Evolutionary conservation across 225 moss, liverwort and hornwort genomes (phyloP), one percentile per base, ranked within the genome.

Genomic region (Takakia lepidozioides): DNA sequence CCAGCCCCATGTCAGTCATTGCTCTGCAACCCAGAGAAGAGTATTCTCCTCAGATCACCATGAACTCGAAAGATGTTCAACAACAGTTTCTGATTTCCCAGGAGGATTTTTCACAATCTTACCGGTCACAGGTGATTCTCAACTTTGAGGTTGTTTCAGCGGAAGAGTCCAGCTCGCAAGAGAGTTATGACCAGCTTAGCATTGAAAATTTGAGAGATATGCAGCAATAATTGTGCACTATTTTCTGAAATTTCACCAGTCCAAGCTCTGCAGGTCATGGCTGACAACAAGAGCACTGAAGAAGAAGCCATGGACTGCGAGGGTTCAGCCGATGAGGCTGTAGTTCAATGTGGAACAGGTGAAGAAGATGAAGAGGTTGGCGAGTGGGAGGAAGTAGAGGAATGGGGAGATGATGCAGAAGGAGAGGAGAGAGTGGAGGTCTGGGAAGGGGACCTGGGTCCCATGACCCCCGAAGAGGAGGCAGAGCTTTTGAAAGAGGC

Each of bases 1-100:
- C 65, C 51, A 63, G 71, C 36, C 66, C 76, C 8, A 58, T 57
- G 13, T 67, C 76, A 16, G 71, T 76, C 24, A 28, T 64, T 11
- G 64, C 71, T 7, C 52, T 76, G 17, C 67, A 76, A 25, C 76
- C 76, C 10, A 44, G 53, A 54, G 76, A 76, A 50, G 76, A 76
- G 45, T 71, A 76, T 41, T 44, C 42, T n/a, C 49, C 49, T 8
- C 22, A 44, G 55, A 39, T 71, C 4, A 28, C 15, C 28, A 19
- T 48, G 40, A 53, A 53, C 43, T 43, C 67, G 34, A 76, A 67
- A 46, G 67, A 76, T 67, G 21, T 57, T 14, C 53, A 42, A 49
- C 59, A 54, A 51, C 51, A 49, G 20, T 27, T 9, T 16, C 28
- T 49, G 27, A 2, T 17, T 16, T 14, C 17, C 32, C 29, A 49